Percentiles rank a stretch among this genome's conserved stretches.
phyloP scores from a whole-genome alignment of 345 rosid genomes.

The Eucalyptus microcorys region DNA sequence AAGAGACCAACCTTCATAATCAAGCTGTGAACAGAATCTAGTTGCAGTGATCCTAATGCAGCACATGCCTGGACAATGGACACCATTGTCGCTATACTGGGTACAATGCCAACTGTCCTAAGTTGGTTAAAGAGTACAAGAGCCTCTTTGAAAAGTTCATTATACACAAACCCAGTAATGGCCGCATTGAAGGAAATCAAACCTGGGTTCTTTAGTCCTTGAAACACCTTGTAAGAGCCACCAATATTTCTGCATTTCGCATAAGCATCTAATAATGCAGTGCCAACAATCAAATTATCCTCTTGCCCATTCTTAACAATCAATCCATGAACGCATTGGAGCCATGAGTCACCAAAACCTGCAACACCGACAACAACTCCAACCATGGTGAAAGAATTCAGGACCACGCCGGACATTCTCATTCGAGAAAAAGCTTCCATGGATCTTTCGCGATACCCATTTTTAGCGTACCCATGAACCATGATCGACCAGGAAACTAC shows the following conservation, averaged over 20 bases:
- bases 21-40: constrained; percentile 14
- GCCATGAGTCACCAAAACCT: neutral
- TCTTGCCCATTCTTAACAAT: constrained; percentile 11
- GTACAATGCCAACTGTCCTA: constrained; percentile 12
- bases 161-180: constrained; percentile 11
- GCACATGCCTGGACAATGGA: constrained; percentile 7
- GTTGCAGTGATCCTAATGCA: constrained; percentile 6
- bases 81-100: constrained; percentile 11
- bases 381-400: constrained; percentile 34
- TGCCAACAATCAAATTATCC: constrained; percentile 12
- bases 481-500: constrained; percentile 25
- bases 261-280: constrained; percentile 22
- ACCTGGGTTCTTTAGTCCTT: constrained; percentile 10
- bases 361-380: constrained; percentile 19
- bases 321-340: constrained; percentile 20
- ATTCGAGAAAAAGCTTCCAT: constrained; percentile 12
- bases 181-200: constrained; percentile 24
- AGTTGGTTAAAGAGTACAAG: constrained; percentile 6
- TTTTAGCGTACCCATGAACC: constrained; percentile 30
- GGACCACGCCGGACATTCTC: constrained; percentile 11
- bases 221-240: constrained; percentile 12
- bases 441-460: constrained; percentile 8
- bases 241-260: constrained; percentile 16
- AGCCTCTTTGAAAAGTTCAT: constrained; percentile 14
- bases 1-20: constrained; percentile 17